phyloP scores from a whole-genome alignment of 306 rosid species.

The Pterocarpus santalinus region DNA sequence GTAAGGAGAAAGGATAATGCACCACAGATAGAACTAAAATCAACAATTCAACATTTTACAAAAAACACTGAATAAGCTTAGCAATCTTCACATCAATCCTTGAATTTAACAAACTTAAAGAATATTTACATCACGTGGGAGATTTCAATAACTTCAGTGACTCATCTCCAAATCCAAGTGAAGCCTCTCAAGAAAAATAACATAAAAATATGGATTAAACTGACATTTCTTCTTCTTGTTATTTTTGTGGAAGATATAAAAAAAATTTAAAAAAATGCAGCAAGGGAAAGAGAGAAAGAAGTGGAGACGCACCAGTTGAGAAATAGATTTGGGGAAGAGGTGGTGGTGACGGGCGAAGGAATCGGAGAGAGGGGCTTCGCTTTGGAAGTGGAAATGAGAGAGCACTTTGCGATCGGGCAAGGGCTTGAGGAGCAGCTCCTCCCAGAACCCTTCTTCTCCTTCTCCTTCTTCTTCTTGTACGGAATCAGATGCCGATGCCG shows the following conservation, averaged over 20 bases:
- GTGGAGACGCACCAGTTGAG: conserved; percentile 75
- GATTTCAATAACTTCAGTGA: not conserved
- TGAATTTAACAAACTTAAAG: not conserved
- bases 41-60: not conserved
- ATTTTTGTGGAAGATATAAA: not conserved
- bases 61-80: not conserved
- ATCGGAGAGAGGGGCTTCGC: conserved; percentile 62
- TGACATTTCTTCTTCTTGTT: no score
- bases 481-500: conserved; percentile 39
- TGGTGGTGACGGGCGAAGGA: conserved; percentile 84
- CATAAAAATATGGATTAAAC: no score
- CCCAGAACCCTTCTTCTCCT: conserved; percentile 78
- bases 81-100: not conserved
- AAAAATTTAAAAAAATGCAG: no score
- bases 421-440: conserved; percentile 87
- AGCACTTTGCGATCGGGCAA: conserved; percentile 92
- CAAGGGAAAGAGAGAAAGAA: not conserved
- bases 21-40: not conserved
- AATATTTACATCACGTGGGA: not conserved
- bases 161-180: not conserved
- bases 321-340: conserved; percentile 90
- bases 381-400: conserved; percentile 82
- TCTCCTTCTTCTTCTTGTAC: not conserved
- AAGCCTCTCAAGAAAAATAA: no score
- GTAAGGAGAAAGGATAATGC: not conserved